Evolutionary conservation across 2,329 filamentous ascomycete species (phyloP).

Genomic region (Cadophora malorum): DNA sequence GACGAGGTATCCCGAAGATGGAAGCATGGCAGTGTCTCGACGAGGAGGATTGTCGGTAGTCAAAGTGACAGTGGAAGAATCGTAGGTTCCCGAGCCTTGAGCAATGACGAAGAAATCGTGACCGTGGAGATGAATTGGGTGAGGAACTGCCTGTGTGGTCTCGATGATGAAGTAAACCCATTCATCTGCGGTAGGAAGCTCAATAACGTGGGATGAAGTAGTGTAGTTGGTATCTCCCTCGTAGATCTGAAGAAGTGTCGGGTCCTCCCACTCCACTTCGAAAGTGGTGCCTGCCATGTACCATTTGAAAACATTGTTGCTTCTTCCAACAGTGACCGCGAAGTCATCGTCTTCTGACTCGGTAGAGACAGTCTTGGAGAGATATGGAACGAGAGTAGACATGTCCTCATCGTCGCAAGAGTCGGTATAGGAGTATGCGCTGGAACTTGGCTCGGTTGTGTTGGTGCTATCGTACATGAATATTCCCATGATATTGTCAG

Average conservation of each 20-base stretch:
- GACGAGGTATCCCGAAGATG: constrained; percentile 38
- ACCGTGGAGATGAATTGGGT: constrained; percentile 55
- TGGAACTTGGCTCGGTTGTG: constrained; percentile 38
- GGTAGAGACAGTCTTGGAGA: background rate
- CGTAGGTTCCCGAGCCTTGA: constrained; percentile 52
- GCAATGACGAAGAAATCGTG: constrained; percentile 55
- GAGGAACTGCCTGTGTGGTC: constrained; percentile 34
- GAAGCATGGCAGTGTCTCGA: constrained; percentile 57
- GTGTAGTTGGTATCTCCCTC: constrained; percentile 39
- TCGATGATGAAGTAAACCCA: constrained; percentile 45
- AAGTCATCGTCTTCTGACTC: constrained; percentile 38
- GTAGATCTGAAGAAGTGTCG: constrained; percentile 50
- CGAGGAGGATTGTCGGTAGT: constrained; percentile 53
- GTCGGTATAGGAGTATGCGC: background rate
- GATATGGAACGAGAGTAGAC: background rate
- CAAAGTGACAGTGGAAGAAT: constrained; percentile 39
- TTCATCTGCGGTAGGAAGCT: constrained; percentile 39
- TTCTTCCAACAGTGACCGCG: constrained; percentile 36
- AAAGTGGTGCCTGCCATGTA: constrained; percentile 55
- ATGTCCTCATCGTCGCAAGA: background rate
- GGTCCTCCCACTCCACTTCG: constrained; percentile 54
- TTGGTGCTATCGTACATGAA: constrained; percentile 57
- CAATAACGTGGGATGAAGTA: constrained; percentile 35
- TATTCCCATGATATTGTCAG: constrained; percentile 56
- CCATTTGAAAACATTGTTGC: constrained; percentile 52